Base-by-base conservation (phyloP, 129 eudicot species). In the Cynara cardunculus region DNA sequence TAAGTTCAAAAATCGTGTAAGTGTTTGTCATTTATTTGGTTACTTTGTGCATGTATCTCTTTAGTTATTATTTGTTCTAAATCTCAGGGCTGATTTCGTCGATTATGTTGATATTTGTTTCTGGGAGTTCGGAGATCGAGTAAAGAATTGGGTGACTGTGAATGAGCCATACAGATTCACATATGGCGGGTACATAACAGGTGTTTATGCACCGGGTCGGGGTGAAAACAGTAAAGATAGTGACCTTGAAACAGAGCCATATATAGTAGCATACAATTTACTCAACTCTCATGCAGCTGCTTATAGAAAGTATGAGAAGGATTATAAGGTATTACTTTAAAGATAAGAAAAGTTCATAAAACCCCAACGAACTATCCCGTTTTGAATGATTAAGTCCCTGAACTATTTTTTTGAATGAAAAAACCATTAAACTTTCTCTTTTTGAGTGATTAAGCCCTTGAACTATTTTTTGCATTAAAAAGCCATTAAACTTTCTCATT, bases 271-370 rank as follows among this genome's bases (percentile, higher is more conserved):
- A 46, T 46, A 89, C 56, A 82, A 89, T 67, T 44, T 78, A 34
- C 87, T 89, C 27, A 85, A 86, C 3, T 85, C 87, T 24, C 92
- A 89, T 77, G 87, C 92, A n/a, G 62, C 79, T 25, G 85, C 80
- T 22, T 82, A 34, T 5, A 34, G 39, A 34, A 34, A 34, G 39
- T 34, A 34, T 39, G 21, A 37, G 21, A 30, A 83, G 39, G 32
- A 82, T 49, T 82, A 31, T 37, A 82, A 70, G 81, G 85, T 76
- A 65, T 41, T 26, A 68, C 1, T 3, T 19, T 13, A 16, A 25
- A 32, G n/a, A n/a, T n/a, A n/a, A n/a, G n/a, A n/a, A n/a, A n/a
- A n/a, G n/a, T n/a, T n/a, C n/a, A n/a, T n/a, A n/a, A n/a, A n/a
- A n/a, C n/a, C n/a, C n/a, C n/a, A n/a, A n/a, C n/a, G n/a, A n/a